A percentile compares a stretch with the other conserved stretches of the same genome.
Conservation (phyloP, 2,329 filamentous ascomycete species). For the Chaetomiaceae sp. region DNA sequence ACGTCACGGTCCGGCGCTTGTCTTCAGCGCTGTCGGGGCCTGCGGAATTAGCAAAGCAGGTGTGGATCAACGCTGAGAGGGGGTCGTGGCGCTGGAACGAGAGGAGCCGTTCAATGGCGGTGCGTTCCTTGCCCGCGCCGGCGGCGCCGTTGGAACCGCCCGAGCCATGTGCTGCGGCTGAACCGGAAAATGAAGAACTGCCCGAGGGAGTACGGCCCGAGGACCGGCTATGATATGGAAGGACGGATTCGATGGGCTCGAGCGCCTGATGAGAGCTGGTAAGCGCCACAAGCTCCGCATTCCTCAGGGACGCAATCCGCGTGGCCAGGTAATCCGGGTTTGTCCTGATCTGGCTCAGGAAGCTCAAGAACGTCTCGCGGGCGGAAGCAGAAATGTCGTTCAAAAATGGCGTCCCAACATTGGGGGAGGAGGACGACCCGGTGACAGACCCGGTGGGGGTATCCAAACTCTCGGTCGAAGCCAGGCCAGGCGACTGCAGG, state of each 20-base stretch:
- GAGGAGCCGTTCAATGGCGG: constrained; percentile 73
- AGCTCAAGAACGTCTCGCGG: constrained; percentile 68
- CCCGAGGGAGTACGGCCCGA: constrained; percentile 35
- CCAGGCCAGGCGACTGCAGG: constrained; percentile 45
- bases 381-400: constrained; percentile 71
- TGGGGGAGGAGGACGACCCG: constrained; percentile 32
- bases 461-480: constrained; percentile 46
- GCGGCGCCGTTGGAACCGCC: constrained; percentile 17
- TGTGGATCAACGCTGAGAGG: constrained; percentile 77
- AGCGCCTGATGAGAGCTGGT: constrained; percentile 71
- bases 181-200: constrained; percentile 27
- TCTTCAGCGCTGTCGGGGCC: constrained; percentile 78
- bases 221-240: constrained; percentile 58
- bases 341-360: constrained; percentile 74
- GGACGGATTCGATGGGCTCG: constrained; percentile 77
- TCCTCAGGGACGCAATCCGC: constrained; percentile 68
- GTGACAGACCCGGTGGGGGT: constrained; percentile 40
- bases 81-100: constrained; percentile 87
- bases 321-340: constrained; percentile 85
- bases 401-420: constrained; percentile 51
- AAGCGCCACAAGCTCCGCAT: constrained; percentile 69
- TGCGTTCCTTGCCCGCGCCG: constrained; percentile 35
- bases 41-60: constrained; percentile 80
- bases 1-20: constrained; percentile 70
- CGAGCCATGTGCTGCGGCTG: constrained; percentile 5